Evolutionary conservation across 2,329 filamentous ascomycete genomes (phyloP).

Genomic region (Alternaria triticina): DNA sequence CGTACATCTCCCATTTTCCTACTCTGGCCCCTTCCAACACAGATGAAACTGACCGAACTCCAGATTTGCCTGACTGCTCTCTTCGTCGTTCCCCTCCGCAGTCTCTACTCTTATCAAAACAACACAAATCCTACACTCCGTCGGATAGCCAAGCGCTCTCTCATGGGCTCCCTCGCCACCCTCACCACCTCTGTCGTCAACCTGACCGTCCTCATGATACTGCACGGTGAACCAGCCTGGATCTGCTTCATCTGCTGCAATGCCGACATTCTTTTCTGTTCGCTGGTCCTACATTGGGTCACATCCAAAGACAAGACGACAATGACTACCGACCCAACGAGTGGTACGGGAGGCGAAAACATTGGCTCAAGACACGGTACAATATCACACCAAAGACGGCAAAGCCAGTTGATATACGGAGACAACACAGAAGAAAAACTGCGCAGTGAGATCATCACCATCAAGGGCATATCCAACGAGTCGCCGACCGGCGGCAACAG

Average conservation of each 20-base stretch:
- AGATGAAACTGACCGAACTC: not conserved
- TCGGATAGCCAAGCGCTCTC: conserved; percentile 63
- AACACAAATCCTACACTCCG: conserved; percentile 56
- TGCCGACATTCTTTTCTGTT: conserved; percentile 33
- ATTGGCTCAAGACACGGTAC: not conserved
- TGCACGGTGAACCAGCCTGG: conserved; percentile 69
- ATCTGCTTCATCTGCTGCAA: conserved; percentile 64
- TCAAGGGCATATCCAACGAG: not conserved
- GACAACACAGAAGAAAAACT: not conserved
- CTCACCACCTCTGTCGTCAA: conserved; percentile 66
- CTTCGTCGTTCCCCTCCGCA: conserved; percentile 66
- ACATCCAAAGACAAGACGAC: conserved; percentile 39
- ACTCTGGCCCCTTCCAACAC: not conserved
- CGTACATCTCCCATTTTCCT: conserved; percentile 36
- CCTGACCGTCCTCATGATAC: conserved; percentile 63
- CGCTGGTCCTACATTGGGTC: conserved; percentile 68
- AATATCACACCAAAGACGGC: not conserved
- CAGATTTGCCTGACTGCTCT: conserved; percentile 66
- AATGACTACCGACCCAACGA: not conserved
- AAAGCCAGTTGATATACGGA: not conserved
- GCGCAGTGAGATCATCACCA: not conserved
- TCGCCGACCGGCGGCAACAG: not conserved
- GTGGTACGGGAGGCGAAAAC: not conserved
- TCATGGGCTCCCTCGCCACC: conserved; percentile 65
- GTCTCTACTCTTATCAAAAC: conserved; percentile 63